Percentiles rank a stretch among this genome's conserved stretches.
Conservation (phyloP, 1,284 basidiomycete species). For the Meira nashicola region DNA sequence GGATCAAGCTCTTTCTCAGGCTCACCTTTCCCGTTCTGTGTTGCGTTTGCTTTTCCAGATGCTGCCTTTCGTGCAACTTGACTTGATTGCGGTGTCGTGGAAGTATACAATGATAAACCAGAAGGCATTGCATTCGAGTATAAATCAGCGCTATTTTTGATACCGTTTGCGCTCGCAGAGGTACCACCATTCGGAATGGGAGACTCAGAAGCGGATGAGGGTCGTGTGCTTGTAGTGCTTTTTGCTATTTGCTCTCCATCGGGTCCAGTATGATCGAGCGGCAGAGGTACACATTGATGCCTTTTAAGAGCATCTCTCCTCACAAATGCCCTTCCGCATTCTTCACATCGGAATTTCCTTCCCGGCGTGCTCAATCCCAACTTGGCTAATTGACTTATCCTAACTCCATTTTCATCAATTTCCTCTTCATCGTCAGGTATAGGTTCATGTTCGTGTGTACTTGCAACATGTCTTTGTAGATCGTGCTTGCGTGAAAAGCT, state of each 20-base stretch:
- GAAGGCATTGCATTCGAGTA: not conserved
- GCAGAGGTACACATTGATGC: constrained; percentile 30
- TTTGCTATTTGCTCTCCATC: not conserved
- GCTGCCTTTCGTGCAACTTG: not conserved
- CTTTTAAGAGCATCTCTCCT: constrained; percentile 43
- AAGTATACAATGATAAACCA: constrained; percentile 8
- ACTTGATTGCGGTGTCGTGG: not conserved
- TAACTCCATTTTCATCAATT: constrained; percentile 13
- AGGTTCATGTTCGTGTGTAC: constrained; percentile 62
- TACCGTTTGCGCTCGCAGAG: too few species aligned
- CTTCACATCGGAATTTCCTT: constrained; percentile 47
- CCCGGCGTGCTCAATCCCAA: constrained; percentile 43
- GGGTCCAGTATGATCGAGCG: not conserved
- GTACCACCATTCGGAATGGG: not conserved
- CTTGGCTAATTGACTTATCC: constrained; percentile 32
- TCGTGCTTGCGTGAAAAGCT: constrained; percentile 87
- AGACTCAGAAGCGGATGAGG: not conserved
- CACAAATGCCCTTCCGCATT: constrained; percentile 43
- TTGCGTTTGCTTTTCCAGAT: not conserved
- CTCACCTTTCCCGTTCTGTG: not conserved
- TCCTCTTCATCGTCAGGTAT: constrained; percentile 38
- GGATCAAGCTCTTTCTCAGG: not conserved
- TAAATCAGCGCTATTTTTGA: not conserved
- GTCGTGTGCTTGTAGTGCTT: not conserved
- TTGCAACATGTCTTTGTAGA: constrained; percentile 74